phyloP scores from a whole-genome alignment of 768 basidiomycete genomes.

The Leccinum longicurvipes region DNA sequence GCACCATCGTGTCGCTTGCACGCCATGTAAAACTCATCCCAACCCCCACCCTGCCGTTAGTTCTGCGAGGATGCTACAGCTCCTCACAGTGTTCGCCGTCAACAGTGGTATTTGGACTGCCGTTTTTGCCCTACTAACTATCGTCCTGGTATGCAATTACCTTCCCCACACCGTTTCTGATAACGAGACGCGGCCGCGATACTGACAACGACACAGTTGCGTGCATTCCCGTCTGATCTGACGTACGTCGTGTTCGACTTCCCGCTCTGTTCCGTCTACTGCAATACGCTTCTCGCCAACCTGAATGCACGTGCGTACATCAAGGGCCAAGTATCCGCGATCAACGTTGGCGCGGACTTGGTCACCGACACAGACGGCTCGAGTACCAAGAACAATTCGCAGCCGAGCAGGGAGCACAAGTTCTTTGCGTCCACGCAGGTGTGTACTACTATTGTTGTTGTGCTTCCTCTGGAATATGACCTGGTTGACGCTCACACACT shows the following conservation, averaged over 20 bases:
- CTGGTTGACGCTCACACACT: background rate
- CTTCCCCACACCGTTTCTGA: background rate
- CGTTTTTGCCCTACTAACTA: background rate
- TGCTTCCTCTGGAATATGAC: background rate
- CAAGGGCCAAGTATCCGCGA: background rate
- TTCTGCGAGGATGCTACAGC: slow-evolving; percentile 1
- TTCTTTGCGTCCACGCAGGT: slow-evolving; percentile 2
- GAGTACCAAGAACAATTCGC: background rate
- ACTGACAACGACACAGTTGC: background rate
- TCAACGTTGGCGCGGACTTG: background rate
- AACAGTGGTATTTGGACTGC: slow-evolving; percentile 6
- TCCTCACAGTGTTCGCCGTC: slow-evolving; percentile 5
- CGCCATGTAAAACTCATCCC: background rate
- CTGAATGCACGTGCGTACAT: slow-evolving; percentile 3
- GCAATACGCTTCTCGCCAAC: slow-evolving; percentile 5
- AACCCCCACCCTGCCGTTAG: background rate
- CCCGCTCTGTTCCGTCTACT: slow-evolving; percentile 1
- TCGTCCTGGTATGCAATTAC: background rate
- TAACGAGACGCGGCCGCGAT: background rate
- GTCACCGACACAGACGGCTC: background rate
- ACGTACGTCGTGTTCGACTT: slow-evolving; percentile 2
- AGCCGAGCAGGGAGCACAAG: background rate
- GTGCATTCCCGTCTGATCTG: background rate
- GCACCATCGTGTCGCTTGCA: background rate
- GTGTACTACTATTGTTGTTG: background rate